These are phyloP conservation scores for Geotrichum histeridarum DNA, from an alignment of 1,139 yeast genomes.

Conservation along the genomic window DNA sequence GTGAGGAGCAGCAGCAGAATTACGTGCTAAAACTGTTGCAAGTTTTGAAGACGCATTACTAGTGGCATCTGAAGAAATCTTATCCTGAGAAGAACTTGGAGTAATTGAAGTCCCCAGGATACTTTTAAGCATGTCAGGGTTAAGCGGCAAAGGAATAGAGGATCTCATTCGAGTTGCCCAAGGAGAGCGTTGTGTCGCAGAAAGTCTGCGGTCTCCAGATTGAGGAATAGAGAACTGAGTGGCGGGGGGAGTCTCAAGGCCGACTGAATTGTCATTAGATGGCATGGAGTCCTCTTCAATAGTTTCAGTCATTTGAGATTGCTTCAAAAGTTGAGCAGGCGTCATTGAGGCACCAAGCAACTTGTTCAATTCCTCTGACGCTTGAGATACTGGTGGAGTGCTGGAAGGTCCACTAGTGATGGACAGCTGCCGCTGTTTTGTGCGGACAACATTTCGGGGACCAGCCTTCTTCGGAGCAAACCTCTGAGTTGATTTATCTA, in stretches of 20 bases:
- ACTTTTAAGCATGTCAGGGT: constrained; percentile 7
- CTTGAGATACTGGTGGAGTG: constrained; percentile 12
- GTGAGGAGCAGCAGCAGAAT: constrained; percentile 1
- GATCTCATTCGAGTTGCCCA: constrained; percentile 17
- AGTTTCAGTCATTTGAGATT: constrained; percentile 17
- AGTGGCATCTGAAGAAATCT: neutral
- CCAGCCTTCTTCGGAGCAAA: constrained; percentile 19
- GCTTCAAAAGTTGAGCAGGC: constrained; percentile 13
- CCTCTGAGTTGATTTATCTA: constrained; percentile 20
- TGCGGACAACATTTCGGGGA: constrained; percentile 5
- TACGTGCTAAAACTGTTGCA: constrained; percentile 9
- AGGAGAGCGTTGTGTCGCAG: neutral
- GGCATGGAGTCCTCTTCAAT: constrained; percentile 14
- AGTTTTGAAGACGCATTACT: neutral
- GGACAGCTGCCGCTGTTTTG: constrained; percentile 16
- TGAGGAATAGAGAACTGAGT: neutral
- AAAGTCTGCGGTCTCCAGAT: neutral
- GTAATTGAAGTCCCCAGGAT: constrained; percentile 7
- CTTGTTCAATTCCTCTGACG: neutral
- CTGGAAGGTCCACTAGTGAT: constrained; percentile 7
- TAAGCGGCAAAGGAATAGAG: constrained; percentile 17
- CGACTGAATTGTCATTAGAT: neutral
- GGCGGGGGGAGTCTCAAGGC: constrained; percentile 7
- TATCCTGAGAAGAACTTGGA: neutral
- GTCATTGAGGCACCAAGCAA: constrained; percentile 10